Conservation (phyloP, 176 grass and related monocot species). For the Oryza australiensis region DNA sequence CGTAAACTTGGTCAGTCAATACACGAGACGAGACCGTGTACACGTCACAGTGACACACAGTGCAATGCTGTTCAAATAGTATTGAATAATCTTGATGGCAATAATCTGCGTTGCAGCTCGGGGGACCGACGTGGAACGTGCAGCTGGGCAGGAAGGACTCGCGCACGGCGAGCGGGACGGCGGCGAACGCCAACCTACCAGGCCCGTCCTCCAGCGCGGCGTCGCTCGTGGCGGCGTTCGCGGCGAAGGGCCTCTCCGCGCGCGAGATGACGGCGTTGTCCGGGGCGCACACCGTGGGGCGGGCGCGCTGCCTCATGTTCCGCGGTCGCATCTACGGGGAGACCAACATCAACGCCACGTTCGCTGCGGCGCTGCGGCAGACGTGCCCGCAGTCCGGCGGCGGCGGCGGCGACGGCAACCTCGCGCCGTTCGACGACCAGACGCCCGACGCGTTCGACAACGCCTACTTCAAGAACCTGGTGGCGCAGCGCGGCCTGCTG, state of each 20-base stretch:
- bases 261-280: conserved; percentile 76
- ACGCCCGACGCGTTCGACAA: conserved; percentile 55
- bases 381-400: conserved; percentile 47
- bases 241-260: conserved; percentile 46
- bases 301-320: conserved; percentile 55
- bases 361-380: conserved; percentile 39
- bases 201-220: conserved; percentile 33
- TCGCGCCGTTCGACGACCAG: conserved; percentile 53
- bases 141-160: conserved; percentile 49
- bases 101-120: conserved; percentile 28
- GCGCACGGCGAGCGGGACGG: conserved; percentile 52
- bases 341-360: conserved; percentile 60
- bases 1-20: conserved; percentile 52
- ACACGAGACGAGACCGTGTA: neutral
- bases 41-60: too few species aligned
- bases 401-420: conserved; percentile 39
- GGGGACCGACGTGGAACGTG: conserved; percentile 50
- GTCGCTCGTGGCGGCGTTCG: conserved; percentile 48
- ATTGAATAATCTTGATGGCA: neutral
- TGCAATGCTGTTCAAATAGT: neutral
- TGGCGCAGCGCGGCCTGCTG: conserved; percentile 45
- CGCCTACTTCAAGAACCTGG: conserved; percentile 46
- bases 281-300: conserved; percentile 72
- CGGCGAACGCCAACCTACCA: conserved; percentile 60
- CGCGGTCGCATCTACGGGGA: conserved; percentile 50